Evolutionary conservation across 2,329 filamentous ascomycete genomes (phyloP).

Genomic region (Scytalidium sp.): DNA sequence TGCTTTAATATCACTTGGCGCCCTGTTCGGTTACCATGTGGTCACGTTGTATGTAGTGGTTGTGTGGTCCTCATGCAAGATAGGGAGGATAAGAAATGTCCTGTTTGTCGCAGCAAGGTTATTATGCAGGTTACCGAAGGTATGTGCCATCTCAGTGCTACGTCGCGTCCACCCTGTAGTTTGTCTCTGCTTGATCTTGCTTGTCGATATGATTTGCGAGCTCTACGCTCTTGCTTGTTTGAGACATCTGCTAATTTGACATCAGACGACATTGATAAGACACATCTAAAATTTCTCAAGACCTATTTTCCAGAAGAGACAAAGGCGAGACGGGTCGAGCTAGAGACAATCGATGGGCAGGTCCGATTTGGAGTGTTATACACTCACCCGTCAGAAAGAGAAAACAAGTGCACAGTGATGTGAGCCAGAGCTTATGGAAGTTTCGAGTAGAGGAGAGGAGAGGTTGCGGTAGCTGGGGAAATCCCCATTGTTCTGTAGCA

Average conservation of each 20-base stretch:
- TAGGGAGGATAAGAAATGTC: slow-evolving; percentile 65
- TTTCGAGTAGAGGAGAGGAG: no score
- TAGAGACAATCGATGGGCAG: slow-evolving; percentile 71
- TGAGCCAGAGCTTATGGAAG: no score
- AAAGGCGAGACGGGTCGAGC: slow-evolving; percentile 65
- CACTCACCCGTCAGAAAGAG: slow-evolving; percentile 39
- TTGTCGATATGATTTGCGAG: not conserved
- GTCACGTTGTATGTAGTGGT: slow-evolving; percentile 79
- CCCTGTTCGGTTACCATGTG: slow-evolving; percentile 72
- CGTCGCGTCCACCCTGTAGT: no score
- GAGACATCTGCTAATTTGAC: slow-evolving; percentile 3
- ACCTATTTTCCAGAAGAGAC: slow-evolving; percentile 73
- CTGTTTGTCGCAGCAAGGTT: slow-evolving; percentile 70
- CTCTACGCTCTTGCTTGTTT: slow-evolving; percentile 1
- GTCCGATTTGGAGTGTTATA: slow-evolving; percentile 70
- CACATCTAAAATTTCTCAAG: slow-evolving; percentile 66
- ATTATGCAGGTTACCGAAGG: slow-evolving; percentile 68
- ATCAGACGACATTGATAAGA: slow-evolving; percentile 65
- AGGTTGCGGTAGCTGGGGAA: no score
- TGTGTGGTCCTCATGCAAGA: slow-evolving; percentile 80
- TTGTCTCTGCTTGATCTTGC: not conserved
- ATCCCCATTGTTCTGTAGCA: no score
- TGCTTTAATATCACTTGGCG: slow-evolving; percentile 79
- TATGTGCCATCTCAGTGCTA: slow-evolving; percentile 30
- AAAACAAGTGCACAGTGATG: slow-evolving; percentile 61